These are phyloP conservation scores for Apium graveolens DNA, from an alignment of 129 eudicot genomes.

Conservation along the genomic window DNA sequence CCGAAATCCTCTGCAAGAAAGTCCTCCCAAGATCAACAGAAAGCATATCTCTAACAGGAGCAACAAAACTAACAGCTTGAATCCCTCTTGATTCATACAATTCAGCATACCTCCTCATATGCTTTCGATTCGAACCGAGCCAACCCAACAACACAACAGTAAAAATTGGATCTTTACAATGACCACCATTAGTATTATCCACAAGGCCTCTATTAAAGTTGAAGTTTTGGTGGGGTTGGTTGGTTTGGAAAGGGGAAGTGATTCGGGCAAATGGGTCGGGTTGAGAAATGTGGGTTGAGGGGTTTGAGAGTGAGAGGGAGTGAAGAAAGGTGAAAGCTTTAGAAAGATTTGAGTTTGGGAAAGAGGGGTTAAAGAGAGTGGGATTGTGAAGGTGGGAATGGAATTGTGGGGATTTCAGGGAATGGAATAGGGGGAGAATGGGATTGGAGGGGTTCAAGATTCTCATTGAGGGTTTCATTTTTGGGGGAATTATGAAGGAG, in stretches of 20 bases:
- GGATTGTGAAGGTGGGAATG: neutral
- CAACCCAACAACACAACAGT: conserved; percentile 80
- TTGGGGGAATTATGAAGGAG: neutral
- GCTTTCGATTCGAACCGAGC: conserved; percentile 75
- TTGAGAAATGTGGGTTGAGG: conserved; percentile 4
- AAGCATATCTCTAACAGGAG: conserved; percentile 57
- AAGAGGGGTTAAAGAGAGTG: neutral
- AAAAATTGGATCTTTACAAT: conserved; percentile 30
- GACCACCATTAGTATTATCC: neutral
- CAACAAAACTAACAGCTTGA: conserved; percentile 51
- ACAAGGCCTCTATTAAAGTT: conserved; percentile 15
- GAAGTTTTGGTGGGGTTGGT: conserved; percentile 36
- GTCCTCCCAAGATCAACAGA: conserved; percentile 71
- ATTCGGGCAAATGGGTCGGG: conserved; percentile 28
- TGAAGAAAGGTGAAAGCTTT: conserved; percentile 16
- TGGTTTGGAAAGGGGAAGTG: conserved; percentile 13
- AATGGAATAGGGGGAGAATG: conserved; percentile 19
- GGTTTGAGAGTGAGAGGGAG: conserved; percentile 17
- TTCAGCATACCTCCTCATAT: conserved; percentile 75
- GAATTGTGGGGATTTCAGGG: conserved; percentile 1
- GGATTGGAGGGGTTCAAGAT: conserved; percentile 27
- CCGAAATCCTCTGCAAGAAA: conserved; percentile 37
- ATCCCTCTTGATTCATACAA: conserved; percentile 56
- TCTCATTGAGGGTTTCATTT: conserved; percentile 44
- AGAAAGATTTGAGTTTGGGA: conserved; percentile 14